Evolutionary conservation across 2,329 filamentous ascomycete genomes (phyloP).

Genomic region (Hortaea werneckii): DNA sequence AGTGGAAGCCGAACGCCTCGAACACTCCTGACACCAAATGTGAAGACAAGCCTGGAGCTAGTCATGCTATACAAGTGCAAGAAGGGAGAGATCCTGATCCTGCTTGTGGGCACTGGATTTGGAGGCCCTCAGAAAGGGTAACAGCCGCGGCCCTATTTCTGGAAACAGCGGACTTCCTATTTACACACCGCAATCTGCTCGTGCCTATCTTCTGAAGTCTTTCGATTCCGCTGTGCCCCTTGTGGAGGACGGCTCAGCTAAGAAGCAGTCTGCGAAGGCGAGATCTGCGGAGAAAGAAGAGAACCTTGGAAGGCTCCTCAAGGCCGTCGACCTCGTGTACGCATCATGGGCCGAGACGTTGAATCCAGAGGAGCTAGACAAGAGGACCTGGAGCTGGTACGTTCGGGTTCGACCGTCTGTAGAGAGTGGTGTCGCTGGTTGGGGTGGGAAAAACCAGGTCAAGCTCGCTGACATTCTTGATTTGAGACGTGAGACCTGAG

Average conservation of each 20-base stretch:
- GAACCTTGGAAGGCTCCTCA: slow-evolving; percentile 60
- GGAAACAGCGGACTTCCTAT: slow-evolving; percentile 51
- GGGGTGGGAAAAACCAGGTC: slow-evolving; percentile 70
- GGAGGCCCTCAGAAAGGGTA: slow-evolving; percentile 43
- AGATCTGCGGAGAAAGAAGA: slow-evolving; percentile 53
- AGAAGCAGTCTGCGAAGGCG: slow-evolving; percentile 45
- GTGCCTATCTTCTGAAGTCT: slow-evolving; percentile 46
- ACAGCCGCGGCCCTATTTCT: slow-evolving; percentile 19
- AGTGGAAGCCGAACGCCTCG: slow-evolving; percentile 33
- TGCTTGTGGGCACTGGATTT: slow-evolving; percentile 50
- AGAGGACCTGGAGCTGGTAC: slow-evolving; percentile 75
- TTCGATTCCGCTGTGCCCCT: slow-evolving; percentile 43
- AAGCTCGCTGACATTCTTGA: slow-evolving; percentile 56
- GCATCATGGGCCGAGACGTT: slow-evolving; percentile 63
- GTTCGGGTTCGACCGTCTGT: slow-evolving; percentile 65
- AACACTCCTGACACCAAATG: neutral
- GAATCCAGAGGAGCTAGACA: slow-evolving; percentile 56
- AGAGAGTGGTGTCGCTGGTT: slow-evolving; percentile 61
- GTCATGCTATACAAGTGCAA: too few relatives aligned
- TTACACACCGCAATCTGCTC: slow-evolving; percentile 60
- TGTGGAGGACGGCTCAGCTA: slow-evolving; percentile 22
- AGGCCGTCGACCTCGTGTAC: slow-evolving; percentile 61
- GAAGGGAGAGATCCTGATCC: slow-evolving; percentile 27
- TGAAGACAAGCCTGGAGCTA: too few relatives aligned
- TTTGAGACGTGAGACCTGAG: slow-evolving; percentile 23